Evolutionary conservation across 495 filamentous ascomycete species (phyloP).

Genomic region (Neurospora sp.): DNA sequence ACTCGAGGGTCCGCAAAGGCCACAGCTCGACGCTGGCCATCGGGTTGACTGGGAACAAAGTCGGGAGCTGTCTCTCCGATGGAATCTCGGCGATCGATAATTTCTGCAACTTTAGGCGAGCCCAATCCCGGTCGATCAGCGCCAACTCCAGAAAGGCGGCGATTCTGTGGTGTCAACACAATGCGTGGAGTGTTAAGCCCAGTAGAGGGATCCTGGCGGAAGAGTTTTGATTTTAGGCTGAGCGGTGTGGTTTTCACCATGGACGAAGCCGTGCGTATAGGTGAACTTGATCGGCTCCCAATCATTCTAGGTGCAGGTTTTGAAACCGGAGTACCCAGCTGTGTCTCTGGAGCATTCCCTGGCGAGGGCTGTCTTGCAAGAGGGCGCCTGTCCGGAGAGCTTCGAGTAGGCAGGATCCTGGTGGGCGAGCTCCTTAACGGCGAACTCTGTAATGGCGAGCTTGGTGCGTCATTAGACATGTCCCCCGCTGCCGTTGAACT

Average conservation of each 20-base stretch:
- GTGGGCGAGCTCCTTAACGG: not conserved
- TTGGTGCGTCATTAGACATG: not conserved
- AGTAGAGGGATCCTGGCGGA: slow-evolving; percentile 46
- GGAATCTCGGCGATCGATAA: slow-evolving; percentile 63
- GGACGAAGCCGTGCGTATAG: slow-evolving; percentile 16
- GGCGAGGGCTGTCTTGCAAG: not conserved
- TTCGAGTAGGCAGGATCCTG: slow-evolving; percentile 1
- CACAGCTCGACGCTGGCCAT: slow-evolving; percentile 33
- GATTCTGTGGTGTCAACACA: slow-evolving; percentile 51
- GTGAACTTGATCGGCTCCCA: slow-evolving; percentile 25
- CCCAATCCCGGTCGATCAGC: slow-evolving; percentile 67
- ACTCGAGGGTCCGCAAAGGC: slow-evolving; percentile 57
- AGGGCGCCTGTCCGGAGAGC: not conserved
- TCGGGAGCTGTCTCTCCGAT: slow-evolving; percentile 54
- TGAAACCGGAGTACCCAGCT: slow-evolving; percentile 3
- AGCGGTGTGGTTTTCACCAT: slow-evolving; percentile 13
- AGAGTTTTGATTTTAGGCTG: slow-evolving; percentile 35
- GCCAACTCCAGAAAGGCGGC: slow-evolving; percentile 62
- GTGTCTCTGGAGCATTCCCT: slow-evolving; percentile 8
- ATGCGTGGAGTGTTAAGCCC: slow-evolving; percentile 54
- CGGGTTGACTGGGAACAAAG: slow-evolving; percentile 44
- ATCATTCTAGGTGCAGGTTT: slow-evolving; percentile 16
- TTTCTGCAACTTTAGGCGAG: slow-evolving; percentile 63
- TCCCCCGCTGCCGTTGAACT: slow-evolving; percentile 2
- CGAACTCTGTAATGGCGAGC: slow-evolving; percentile 1